Conservation (phyloP, 2,329 filamentous ascomycete species). For the Fusarium solani-melongenae region DNA sequence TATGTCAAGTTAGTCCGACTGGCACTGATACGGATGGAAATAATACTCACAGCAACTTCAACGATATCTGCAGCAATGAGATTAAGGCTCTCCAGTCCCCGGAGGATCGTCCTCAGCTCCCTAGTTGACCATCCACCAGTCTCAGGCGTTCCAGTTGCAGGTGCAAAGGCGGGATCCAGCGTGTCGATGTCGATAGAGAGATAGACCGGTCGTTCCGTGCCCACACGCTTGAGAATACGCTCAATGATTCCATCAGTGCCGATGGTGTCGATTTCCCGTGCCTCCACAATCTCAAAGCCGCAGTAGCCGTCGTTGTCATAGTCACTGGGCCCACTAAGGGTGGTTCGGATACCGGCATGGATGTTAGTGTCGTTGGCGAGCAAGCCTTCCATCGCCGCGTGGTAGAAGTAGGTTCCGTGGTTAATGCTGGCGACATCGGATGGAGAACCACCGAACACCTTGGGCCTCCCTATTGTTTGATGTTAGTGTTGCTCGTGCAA, state of each 20-base stretch:
- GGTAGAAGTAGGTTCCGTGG: constrained; percentile 91
- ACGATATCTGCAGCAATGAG: constrained; percentile 78
- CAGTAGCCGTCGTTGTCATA: constrained; percentile 79
- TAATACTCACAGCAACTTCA: constrained; percentile 62
- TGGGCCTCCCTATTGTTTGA: constrained; percentile 71
- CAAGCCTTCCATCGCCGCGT: constrained; percentile 81
- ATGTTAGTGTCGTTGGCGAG: constrained; percentile 86
- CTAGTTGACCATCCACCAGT: constrained; percentile 81
- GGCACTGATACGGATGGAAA: accelerated
- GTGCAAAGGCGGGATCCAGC: constrained; percentile 82
- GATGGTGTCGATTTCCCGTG: constrained; percentile 61
- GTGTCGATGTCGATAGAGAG: constrained; percentile 88
- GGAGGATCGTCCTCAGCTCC: constrained; percentile 77
- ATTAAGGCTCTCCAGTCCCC: constrained; percentile 76
- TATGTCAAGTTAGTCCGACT: neutral
- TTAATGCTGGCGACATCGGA: constrained; percentile 82
- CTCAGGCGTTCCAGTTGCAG: constrained; percentile 80
- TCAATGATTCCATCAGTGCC: constrained; percentile 78
- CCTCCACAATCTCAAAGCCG: constrained; percentile 86
- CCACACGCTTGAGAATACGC: constrained; percentile 80
- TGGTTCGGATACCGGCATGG: constrained; percentile 88
- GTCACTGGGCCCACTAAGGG: constrained; percentile 74
- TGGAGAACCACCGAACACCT: constrained; percentile 86
- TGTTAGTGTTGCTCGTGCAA: neutral
- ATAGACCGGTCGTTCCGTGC: constrained; percentile 80